phyloP scores from a whole-genome alignment of 2,329 filamentous ascomycete genomes.

The Aaosphaeria arxii region DNA sequence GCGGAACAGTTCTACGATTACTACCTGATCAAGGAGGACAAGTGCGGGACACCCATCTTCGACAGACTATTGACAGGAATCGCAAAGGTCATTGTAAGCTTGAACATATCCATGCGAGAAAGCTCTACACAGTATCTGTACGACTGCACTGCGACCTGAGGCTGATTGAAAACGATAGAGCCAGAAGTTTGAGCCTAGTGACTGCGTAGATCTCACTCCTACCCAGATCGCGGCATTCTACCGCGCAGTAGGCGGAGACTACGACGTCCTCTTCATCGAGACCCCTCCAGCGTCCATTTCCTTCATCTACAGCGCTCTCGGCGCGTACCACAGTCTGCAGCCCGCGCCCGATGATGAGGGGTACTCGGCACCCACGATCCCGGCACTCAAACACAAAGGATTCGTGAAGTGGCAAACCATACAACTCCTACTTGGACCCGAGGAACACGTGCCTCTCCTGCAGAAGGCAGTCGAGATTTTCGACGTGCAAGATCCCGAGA shows the following conservation, averaged over 20 bases:
- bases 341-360: constrained; percentile 62
- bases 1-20: constrained; percentile 49
- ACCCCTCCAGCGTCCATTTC: constrained; percentile 74
- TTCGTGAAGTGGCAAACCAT: constrained; percentile 95
- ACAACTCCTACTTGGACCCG: constrained; percentile 80
- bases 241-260: constrained; percentile 44
- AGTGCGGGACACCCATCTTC: constrained; percentile 47
- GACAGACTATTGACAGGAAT: constrained; percentile 47
- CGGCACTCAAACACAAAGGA: constrained; percentile 76
- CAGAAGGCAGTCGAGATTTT: constrained; percentile 78
- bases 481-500: constrained; percentile 70
- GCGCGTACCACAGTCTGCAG: constrained; percentile 84
- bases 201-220: constrained; percentile 47
- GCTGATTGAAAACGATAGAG: constrained; percentile 28
- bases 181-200: constrained; percentile 42
- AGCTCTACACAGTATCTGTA: too few relatives aligned
- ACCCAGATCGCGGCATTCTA: constrained; percentile 50
- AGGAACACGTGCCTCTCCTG: constrained; percentile 81
- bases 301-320: constrained; percentile 88
- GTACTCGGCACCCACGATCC: constrained; percentile 73
- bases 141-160: not conserved
- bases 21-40: constrained; percentile 51
- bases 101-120: not conserved
- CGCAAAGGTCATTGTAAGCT: constrained; percentile 45
- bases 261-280: constrained; percentile 68